These are phyloP conservation scores for Heliamphora exappendiculata DNA, from an alignment of 148 eudicot species.

Conservation along the genomic window DNA sequence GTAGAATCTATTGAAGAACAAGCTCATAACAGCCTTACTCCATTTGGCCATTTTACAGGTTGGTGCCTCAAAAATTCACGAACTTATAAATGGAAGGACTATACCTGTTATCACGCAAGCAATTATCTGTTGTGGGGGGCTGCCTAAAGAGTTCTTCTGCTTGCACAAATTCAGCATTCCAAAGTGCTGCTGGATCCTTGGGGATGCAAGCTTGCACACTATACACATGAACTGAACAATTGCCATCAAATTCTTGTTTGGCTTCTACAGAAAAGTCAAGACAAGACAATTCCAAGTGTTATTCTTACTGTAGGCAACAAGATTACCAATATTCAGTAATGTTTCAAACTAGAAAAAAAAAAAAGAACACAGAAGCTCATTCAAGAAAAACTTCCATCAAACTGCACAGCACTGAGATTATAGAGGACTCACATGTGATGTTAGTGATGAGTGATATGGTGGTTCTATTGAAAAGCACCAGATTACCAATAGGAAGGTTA, in stretches of 20 bases:
- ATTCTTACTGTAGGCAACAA: neutral
- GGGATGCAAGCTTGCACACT: conserved; percentile 94
- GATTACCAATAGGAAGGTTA: neutral
- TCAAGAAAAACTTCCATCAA: neutral
- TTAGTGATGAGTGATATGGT: neutral
- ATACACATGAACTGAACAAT: conserved; percentile 84
- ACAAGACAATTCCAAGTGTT: neutral
- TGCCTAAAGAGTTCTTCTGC: conserved; percentile 90
- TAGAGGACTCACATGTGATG: neutral
- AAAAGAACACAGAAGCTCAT: neutral
- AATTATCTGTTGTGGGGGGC: conserved; percentile 56
- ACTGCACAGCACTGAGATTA: neutral
- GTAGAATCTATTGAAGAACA: neutral
- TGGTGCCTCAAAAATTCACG: no score
- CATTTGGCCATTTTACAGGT: no score
- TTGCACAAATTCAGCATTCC: conserved; percentile 95
- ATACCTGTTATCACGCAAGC: conserved; percentile 88
- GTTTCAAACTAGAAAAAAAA: neutral
- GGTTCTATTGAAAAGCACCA: neutral
- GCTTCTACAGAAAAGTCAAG: conserved; percentile 48
- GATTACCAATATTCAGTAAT: neutral
- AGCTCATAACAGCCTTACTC: neutral
- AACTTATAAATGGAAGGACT: conserved; percentile 1
- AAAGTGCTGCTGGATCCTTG: conserved; percentile 78
- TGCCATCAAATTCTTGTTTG: conserved; percentile 66